These are phyloP conservation scores for Aspergillaceae sp. DNA, from an alignment of 2,329 filamentous ascomycete species.

Conservation along the genomic window DNA sequence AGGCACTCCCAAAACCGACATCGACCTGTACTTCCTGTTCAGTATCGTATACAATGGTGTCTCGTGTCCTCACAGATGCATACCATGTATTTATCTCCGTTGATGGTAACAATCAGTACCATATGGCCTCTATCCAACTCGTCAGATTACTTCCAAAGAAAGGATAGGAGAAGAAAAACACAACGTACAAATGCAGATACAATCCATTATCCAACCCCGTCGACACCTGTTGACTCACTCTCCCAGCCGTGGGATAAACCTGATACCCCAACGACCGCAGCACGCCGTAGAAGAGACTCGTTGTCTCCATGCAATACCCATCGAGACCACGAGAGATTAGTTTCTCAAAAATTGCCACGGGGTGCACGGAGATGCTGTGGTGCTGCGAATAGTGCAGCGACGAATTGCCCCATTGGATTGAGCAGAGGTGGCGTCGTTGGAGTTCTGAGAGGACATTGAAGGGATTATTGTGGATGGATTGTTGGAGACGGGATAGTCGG, in stretches of 20 bases:
- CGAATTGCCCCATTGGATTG: constrained; percentile 51
- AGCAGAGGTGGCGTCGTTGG: constrained; percentile 38
- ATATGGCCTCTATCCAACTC: constrained; percentile 42
- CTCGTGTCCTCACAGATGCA: neutral
- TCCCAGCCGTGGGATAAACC: constrained; percentile 49
- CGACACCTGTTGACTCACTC: constrained; percentile 20
- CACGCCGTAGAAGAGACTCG: constrained; percentile 44
- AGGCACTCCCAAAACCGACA: constrained; percentile 57
- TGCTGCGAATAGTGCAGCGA: constrained; percentile 47
- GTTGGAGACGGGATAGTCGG: constrained; percentile 19
- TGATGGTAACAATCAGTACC: constrained; percentile 52
- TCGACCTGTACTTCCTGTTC: constrained; percentile 44
- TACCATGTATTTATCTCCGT: constrained; percentile 37
- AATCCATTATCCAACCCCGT: constrained; percentile 17
- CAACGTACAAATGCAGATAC: constrained; percentile 42
- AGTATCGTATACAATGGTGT: neutral
- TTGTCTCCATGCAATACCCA: constrained; percentile 56
- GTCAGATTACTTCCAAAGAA: neutral
- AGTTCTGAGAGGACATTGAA: constrained; percentile 25
- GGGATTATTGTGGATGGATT: constrained; percentile 20
- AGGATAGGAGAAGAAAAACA: neutral
- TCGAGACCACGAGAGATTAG: constrained; percentile 44
- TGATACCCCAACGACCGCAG: constrained; percentile 45
- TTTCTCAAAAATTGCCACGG: constrained; percentile 45
- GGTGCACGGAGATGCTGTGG: constrained; percentile 42